Base-by-base conservation (phyloP, 2,329 filamentous ascomycete species). In the Aspergillus pseudotamarii region DNA sequence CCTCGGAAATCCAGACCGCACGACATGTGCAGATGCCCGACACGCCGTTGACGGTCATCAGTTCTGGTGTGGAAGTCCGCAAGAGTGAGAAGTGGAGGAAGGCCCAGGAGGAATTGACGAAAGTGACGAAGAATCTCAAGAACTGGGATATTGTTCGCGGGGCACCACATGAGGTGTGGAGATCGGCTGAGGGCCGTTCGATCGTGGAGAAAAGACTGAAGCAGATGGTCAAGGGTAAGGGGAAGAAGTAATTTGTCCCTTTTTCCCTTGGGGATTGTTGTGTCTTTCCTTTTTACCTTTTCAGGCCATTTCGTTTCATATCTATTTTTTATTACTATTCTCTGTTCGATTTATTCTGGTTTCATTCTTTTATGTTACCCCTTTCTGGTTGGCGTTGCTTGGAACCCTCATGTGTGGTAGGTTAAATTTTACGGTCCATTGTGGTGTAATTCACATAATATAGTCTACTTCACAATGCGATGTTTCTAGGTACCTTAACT, bases 141-240 rank as follows among this genome's bases (percentile, higher is more conserved):
- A 83, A 86, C 45, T 99, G 94, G 94, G 93, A 97, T 76, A 86
- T 97, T 58, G 92, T 97, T 12, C 87, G 91, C 62, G 86, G 89
- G 66, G 93, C 94, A 3, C 91, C 93, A 6, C 92, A 96, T 76
- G 86, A 94, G 75, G 90, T 98, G 0, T 99, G 95, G 95, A 81
- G 81, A 70, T 92, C 89, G 3, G 76, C 84, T 2, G 86, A 93
- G 55, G 94, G 94, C 0, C 84, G 92, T 60, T 79, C 87, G 58
- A 79, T 88, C 54, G 89, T 98, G 77, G 94, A 96, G 81, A 91
- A 90, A 82, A 87, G 92, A 70, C 79, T 98, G 71, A 85, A 81
- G 66, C 83, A 93, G 74, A 75, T 97, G 66, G 86, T 94, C 50
- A 67, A 64, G 57, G 64, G 57, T 60, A 46, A 71, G 59, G 64